Evolutionary conservation across 257 asterid genomes (phyloP).

Genomic region (Gentiana straminea): DNA sequence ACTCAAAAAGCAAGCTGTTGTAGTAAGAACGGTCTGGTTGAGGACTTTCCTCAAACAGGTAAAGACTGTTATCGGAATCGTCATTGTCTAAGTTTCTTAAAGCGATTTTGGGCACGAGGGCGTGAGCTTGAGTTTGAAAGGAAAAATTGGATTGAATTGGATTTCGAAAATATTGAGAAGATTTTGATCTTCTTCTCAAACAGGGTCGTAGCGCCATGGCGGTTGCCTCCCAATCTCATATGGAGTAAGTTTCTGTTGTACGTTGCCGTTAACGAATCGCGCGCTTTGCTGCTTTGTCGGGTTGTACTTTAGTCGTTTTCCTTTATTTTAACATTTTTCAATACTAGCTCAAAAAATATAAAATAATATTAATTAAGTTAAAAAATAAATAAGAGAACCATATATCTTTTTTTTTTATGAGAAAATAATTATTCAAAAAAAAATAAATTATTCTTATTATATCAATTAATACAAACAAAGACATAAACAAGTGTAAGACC

Average conservation of each 20-base stretch:
- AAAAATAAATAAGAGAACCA: too few species aligned
- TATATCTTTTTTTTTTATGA: too few species aligned
- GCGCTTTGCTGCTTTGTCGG: too few species aligned
- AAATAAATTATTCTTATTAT: too few species aligned
- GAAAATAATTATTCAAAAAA: too few species aligned
- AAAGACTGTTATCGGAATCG: slow-evolving; percentile 17
- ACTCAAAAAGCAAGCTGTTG: slow-evolving; percentile 54
- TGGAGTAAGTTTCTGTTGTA: background rate
- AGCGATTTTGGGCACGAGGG: slow-evolving; percentile 9
- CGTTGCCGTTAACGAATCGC: slow-evolving; percentile 3
- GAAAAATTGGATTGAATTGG: slow-evolving; percentile 16
- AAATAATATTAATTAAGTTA: too few species aligned
- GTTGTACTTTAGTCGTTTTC: too few species aligned
- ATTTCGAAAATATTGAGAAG: slow-evolving; percentile 13
- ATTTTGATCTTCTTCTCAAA: slow-evolving; percentile 17
- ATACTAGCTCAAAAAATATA: too few species aligned
- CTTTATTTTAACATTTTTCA: too few species aligned
- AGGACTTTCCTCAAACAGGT: slow-evolving; percentile 41
- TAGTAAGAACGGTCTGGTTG: slow-evolving; percentile 36
- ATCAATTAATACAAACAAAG: too few species aligned
- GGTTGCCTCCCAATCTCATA: background rate
- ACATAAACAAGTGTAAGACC: too few species aligned
- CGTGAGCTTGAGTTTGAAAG: slow-evolving; percentile 17
- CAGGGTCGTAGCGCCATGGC: slow-evolving; percentile 33
- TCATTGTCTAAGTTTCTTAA: background rate